Evolutionary conservation across 371 early-diverging fungal genomes (phyloP), one percentile per base, ranked within the genome.

Genomic region (Smittium culicis): DNA sequence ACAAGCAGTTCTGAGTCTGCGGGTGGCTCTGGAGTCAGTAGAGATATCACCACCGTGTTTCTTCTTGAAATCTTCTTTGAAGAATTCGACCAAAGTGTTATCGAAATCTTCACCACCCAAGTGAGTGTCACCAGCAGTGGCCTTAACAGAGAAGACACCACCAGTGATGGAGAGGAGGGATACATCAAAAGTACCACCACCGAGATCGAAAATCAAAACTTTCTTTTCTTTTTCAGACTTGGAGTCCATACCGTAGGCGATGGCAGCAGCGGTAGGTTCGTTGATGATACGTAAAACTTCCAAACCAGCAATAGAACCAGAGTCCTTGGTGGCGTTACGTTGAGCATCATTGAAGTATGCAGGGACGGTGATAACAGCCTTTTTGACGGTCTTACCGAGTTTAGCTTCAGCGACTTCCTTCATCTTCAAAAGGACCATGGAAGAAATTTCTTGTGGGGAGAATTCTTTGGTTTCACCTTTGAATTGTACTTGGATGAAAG

Each of bases 231-330:
- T 86, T 65, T 74, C 74, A 71, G 79, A 73, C 82, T 91, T 95
- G 64, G 69, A 71, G 82, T 92, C 93, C 71, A 95, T 80, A 73
- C 94, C 97, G 81, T 97, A 97, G 68, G 98, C 96, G 72, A 97
- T 93, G 75, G 99, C 99, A 66, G 99, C 99, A 66, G 99, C 98
- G 54, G 95, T 96, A 68, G 99, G 99, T 84, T 98, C 99, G 86
- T 93, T 93, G 79, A 98, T 92, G 80, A 98, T 94, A 78, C 98
- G 90, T 76, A 93, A 85, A 35, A 96, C 91, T 79, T 94, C 91
- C 70, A 99, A 79, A 58, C 98, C 98, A 29, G 98, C 82, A 75
- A 98, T 93, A 72, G 81, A 79, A 79, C 96, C 98, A 69, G 99
- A 93, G 79, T 94, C 93, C 87, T 96, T 96, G 81, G 98, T 98